Evolutionary conservation across 345 rosid genomes (phyloP), one percentile per base, ranked within the genome.

Genomic region (Cochlearia excelsa): DNA sequence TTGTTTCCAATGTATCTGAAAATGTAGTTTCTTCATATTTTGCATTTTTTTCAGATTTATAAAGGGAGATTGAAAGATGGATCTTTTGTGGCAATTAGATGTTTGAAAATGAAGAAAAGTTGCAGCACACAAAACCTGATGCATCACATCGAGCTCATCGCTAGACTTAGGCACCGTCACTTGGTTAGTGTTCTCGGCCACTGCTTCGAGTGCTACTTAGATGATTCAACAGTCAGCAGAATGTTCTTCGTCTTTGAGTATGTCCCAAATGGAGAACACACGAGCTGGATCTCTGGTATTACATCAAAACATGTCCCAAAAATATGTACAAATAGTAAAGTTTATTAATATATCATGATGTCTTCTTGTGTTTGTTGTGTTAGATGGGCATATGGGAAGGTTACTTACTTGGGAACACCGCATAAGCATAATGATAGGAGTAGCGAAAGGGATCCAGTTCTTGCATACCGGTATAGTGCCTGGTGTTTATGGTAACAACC

Each of bases 271-370:
- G 97, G 95, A 61, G 84, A 78, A 6, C 77, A 89, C 56, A 81
- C 95, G 68, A 81, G 81, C 79, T 87, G 99, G 96, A 75, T 87
- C 50, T 82, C 95, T 9, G 96, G 99, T 93, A 82, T 68, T 93
- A 16, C 23, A 16, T 16, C 23, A 16, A 16, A 16, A 16, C 23
- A 16, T 16, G 23, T 63, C 5, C 5, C 54, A 31, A 1, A 44
- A 41, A 6, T 49, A 42, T 51, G 57, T 50, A 2, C 40, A 37
- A 4, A 43, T 29, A 45, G 38, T 46, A 33, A 33, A 33, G 35
- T 33, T 5, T 33, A 33, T 33, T 2, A 33, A 33, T 5, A 33
- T 33, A 6, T 43, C 7, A 3, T 6, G 30, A 26, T 33, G 59
- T 33, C 27, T 26, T 34, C 7, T 57, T 52, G 27, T 47, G 41